Base-by-base conservation (phyloP, 164 flowering plant species). In the Warburgia ugandensis region DNA sequence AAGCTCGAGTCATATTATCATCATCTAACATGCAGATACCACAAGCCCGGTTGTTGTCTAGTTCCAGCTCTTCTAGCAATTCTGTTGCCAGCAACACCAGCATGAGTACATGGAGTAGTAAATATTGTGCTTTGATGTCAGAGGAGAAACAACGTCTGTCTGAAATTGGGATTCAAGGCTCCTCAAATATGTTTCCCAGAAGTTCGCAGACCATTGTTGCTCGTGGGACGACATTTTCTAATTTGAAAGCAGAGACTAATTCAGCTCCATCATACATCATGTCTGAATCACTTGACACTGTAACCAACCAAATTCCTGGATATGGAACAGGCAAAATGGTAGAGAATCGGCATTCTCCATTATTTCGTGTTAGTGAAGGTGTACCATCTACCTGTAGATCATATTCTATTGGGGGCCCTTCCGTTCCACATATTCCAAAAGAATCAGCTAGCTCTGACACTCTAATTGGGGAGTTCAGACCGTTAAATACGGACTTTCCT, bases 71-170 rank as follows among this genome's bases (percentile, higher is more conserved):
- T 42, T 21, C 38, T 19, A 37, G 58, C 17, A 48, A 41, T 26
- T 43, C 51, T 16, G 48, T 20, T 38, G 31, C 58, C 22, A 47
- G 44, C 47, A 26, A 57, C 40, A 57, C 74, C n/a, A 65, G 65
- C 7, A 59, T 31, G 37, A 66, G 71, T 48, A 36, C 69, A 29
- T 58, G 65, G 72, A 55, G 68, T 32, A 44, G 51, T 50, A 71
- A 46, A 25, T 56, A 38, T 66, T 74, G 79, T 1, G 29, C 78
- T 36, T 39, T 65, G 56, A 55, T 70, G 46, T 63, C 76, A 29
- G 36, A 65, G 10, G 76, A 71, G 55, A 67, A 50, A 30, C 56
- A 43, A 25, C 55, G 73, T 9, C 60, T 60, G 12, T 62, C 77
- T 26, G 71, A 58, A 47, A 32, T 37, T 29, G 32, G 44, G 16